phyloP scores from a whole-genome alignment of 306 rosid genomes.

The Calophaca sinica region DNA sequence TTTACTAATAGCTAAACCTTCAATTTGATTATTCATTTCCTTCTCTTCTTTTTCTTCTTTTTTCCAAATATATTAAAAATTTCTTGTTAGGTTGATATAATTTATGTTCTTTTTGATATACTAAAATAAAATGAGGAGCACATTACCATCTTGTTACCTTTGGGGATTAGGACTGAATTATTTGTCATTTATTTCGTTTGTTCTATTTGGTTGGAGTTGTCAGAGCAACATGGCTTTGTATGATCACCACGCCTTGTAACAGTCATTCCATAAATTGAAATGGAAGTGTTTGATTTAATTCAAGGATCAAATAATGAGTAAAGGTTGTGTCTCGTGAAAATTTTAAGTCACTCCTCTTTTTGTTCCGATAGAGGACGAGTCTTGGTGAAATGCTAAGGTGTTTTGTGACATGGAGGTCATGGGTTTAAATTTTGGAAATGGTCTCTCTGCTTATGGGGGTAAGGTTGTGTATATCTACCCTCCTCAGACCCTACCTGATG shows the following conservation, averaged over 20 bases:
- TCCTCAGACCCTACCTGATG: no score
- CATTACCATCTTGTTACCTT: neutral
- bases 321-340: neutral
- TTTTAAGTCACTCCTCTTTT: neutral
- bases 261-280: neutral
- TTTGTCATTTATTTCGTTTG: neutral
- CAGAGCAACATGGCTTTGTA: neutral
- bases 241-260: neutral
- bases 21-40: neutral
- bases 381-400: no score
- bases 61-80: neutral
- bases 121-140: no score
- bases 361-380: neutral
- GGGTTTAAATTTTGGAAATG: no score
- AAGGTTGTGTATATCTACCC: no score
- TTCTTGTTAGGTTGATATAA: constrained; percentile 23
- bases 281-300: neutral
- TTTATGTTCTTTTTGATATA: neutral
- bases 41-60: neutral
- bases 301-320: neutral
- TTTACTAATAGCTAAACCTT: constrained; percentile 67
- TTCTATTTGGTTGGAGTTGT: constrained; percentile 14
- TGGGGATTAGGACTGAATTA: neutral
- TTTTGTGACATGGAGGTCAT: no score
- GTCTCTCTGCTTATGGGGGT: no score